These are phyloP conservation scores for Trypanosoma mega DNA, from an alignment of 208 protist species.

Conservation along the genomic window DNA sequence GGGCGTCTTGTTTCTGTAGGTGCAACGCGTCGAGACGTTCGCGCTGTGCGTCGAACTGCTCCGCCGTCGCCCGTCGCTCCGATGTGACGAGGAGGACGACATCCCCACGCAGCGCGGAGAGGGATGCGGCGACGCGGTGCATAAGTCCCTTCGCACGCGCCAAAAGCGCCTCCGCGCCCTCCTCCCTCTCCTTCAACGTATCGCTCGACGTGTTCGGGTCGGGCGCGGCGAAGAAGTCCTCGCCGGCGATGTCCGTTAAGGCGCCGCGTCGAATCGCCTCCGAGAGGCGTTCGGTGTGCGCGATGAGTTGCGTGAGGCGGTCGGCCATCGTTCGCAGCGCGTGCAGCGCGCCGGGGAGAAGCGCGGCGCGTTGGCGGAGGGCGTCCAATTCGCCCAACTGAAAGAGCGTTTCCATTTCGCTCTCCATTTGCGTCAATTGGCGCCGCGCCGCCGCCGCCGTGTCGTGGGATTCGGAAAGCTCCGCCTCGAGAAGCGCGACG, in stretches of 20 bases:
- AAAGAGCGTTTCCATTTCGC: too few species aligned
- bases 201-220: slow-evolving; percentile 10
- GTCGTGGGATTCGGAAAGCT: too few species aligned
- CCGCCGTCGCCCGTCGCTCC: not conserved
- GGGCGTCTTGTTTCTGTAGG: slow-evolving; percentile 9
- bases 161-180: slow-evolving; percentile 6
- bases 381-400: slow-evolving; percentile 12
- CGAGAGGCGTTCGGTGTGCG: slow-evolving; percentile 10
- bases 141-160: slow-evolving; percentile 6
- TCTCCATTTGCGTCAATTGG: too few species aligned
- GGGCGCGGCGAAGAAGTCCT: slow-evolving; percentile 20
- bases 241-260: slow-evolving; percentile 10
- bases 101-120: slow-evolving; percentile 3
- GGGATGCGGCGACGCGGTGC: not conserved
- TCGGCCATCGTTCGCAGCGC: slow-evolving; percentile 19
- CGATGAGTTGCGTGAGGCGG: slow-evolving; percentile 11
- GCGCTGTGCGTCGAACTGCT: slow-evolving; percentile 11
- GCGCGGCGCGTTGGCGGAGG: not conserved
- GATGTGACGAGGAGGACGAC: slow-evolving; percentile 6
- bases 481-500: too few species aligned
- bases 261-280: slow-evolving; percentile 13
- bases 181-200: slow-evolving; percentile 8
- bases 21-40: slow-evolving; percentile 15
- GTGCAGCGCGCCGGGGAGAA: slow-evolving; percentile 13
- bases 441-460: too few species aligned